Conservation (phyloP, 2,329 filamentous ascomycete genomes). For the Samsoniella hepiali region DNA sequence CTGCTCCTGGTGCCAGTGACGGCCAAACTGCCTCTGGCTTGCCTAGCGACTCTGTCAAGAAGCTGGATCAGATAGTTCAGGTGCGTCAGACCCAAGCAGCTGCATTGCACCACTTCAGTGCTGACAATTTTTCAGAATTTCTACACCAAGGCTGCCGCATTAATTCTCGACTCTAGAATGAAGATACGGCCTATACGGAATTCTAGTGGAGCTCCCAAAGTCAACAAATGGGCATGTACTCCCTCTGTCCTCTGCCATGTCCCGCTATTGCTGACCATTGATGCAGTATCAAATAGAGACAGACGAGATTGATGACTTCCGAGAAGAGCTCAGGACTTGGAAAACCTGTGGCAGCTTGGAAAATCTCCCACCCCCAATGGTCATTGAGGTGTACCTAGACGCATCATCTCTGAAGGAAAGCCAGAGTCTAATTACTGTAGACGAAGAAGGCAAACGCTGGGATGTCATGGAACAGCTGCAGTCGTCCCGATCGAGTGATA, state of each 20-base stretch:
- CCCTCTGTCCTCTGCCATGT: not conserved
- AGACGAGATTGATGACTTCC: conserved; percentile 85
- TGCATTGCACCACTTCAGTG: not conserved
- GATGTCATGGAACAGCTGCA: conserved; percentile 84
- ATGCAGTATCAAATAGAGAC: conserved; percentile 89
- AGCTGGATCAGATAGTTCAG: conserved; percentile 91
- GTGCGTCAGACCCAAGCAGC: conserved; percentile 41
- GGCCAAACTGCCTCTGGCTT: conserved; percentile 45
- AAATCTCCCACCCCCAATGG: conserved; percentile 74
- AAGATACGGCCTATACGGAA: conserved; percentile 55
- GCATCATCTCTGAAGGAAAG: conserved; percentile 73
- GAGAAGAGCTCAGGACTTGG: conserved; percentile 78
- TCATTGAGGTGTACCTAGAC: conserved; percentile 89
- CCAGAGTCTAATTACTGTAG: conserved; percentile 82
- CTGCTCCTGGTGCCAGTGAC: conserved; percentile 47
- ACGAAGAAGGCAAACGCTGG: conserved; percentile 88
- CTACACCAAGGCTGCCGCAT: conserved; percentile 79
- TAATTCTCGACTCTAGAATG: conserved; percentile 78
- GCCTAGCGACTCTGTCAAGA: conserved; percentile 66
- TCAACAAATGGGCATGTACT: conserved; percentile 80
- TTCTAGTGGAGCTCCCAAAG: conserved; percentile 49
- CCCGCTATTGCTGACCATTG: conserved; percentile 19
- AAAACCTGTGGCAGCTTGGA: conserved; percentile 73
- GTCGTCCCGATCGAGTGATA: conserved; percentile 53
- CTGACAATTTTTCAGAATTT: conserved; percentile 65